Percentiles rank a stretch among this genome's conserved stretches.
These are phyloP conservation scores for Teratosphaeriaceae sp. DNA, from an alignment of 2,329 filamentous ascomycete genomes.

Conservation along the genomic window DNA sequence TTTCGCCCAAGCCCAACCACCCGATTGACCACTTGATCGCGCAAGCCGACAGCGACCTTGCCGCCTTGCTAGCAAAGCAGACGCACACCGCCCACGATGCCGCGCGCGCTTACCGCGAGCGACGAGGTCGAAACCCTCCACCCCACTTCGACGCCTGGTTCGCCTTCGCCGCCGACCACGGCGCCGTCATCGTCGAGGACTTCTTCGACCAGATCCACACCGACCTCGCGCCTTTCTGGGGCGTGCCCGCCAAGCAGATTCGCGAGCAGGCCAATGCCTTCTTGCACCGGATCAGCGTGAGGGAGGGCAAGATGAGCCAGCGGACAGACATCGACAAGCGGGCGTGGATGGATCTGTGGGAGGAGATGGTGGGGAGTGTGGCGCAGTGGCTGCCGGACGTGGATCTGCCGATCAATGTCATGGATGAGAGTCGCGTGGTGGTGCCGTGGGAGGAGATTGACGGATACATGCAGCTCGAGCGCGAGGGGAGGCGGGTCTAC, in stretches of 20 bases:
- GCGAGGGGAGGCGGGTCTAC: slow-evolving; percentile 20
- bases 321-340: slow-evolving; percentile 25
- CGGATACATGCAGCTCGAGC: slow-evolving; percentile 31
- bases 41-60: slow-evolving; percentile 27
- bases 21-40: slow-evolving; percentile 34
- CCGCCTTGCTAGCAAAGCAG: slow-evolving; percentile 29
- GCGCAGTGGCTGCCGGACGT: slow-evolving; percentile 38
- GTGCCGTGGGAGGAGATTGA: slow-evolving; percentile 42
- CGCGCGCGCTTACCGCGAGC: slow-evolving; percentile 36
- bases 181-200: slow-evolving; percentile 42
- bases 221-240: slow-evolving; percentile 46
- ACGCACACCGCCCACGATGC: slow-evolving; percentile 32
- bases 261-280: slow-evolving; percentile 35
- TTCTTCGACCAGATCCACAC: slow-evolving; percentile 48
- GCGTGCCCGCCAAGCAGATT: slow-evolving; percentile 35
- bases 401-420: slow-evolving; percentile 42
- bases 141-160: slow-evolving; percentile 46
- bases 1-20: slow-evolving; percentile 23
- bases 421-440: slow-evolving; percentile 44
- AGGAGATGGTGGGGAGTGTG: slow-evolving; percentile 34
- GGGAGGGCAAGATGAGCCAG: slow-evolving; percentile 32
- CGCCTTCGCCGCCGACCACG: slow-evolving; percentile 35
- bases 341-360: slow-evolving; percentile 37
- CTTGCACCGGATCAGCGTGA: slow-evolving; percentile 33
- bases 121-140: slow-evolving; percentile 44